phyloP scores from a whole-genome alignment of 208 protist genomes.

The Leishmania mexicana region DNA sequence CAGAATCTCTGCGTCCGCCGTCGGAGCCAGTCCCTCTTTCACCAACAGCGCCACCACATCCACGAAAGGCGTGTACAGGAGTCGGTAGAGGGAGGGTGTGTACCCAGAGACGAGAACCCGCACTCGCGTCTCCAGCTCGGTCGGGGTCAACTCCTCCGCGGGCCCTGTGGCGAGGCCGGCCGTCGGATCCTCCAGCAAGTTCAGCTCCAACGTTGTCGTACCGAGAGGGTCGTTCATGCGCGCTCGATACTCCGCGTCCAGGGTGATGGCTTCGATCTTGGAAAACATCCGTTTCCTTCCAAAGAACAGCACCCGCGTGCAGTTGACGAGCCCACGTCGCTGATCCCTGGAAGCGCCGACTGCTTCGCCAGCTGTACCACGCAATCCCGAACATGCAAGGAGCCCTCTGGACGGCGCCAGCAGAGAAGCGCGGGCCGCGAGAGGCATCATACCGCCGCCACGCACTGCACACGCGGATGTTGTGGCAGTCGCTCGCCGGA shows the following conservation, averaged over 20 bases:
- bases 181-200: conserved; percentile 86
- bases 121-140: conserved; percentile 72
- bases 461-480: background rate
- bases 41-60: conserved; percentile 65
- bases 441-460: background rate
- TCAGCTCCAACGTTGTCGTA: conserved; percentile 49
- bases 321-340: background rate
- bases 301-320: background rate
- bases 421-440: background rate
- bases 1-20: background rate
- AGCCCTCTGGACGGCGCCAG: background rate
- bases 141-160: conserved; percentile 72
- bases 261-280: background rate
- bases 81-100: conserved; percentile 50
- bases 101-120: conserved; percentile 59
- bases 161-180: conserved; percentile 70
- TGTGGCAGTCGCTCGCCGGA: background rate
- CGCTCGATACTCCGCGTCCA: conserved; percentile 3
- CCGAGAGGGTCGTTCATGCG: background rate
- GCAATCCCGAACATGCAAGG: background rate
- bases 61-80: conserved; percentile 81
- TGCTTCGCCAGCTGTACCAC: background rate
- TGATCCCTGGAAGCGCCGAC: background rate
- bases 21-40: conserved; percentile 48
- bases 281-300: background rate